Base-by-base conservation (phyloP, 2,329 filamentous ascomycete species). In the Colletotrichum lupini region DNA sequence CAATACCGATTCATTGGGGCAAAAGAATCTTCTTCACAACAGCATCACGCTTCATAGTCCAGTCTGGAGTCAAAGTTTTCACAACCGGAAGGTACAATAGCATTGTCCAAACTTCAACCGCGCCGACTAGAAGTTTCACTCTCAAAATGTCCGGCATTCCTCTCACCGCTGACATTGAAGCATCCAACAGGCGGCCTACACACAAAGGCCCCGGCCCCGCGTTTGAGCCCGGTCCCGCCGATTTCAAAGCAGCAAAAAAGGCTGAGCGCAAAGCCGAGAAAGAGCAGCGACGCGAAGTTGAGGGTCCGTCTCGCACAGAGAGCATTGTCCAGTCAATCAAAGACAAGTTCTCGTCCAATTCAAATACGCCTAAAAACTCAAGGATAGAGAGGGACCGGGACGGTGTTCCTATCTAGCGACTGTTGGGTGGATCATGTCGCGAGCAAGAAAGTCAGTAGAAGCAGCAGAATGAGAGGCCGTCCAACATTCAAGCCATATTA, bases 261-360 rank as follows among this genome's bases (percentile, higher is more conserved):
- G 67, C 72, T 14, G 37, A 77, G n/a, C 62, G 69, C 57, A 60
- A 74, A 26, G 66, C 76, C 11, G 69, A 74, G 11, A 55, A 69
- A 9, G 42, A 70, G 9, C 49, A 46, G 0, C n/a, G n/a, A 22
- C 22, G 56, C 2, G 35, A 56, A 16, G 26, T 28, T 3, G 30
- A 22, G 1, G 42, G 26, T n/a, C 58, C 46, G 0, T 8, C 55
- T 1, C 11, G 60, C 32, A 7, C 35, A 4, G 14, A 62, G 3
- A 30, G 5, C 2, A 7, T 63, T 19, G 5, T 8, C 1, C 16
- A 49, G 5, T 46, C 46, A 2, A n/a, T 61, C 32, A 69, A 62
- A 19, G 28, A 42, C 9, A 56, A 32, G 5, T 49, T 65, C 26
- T 11, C 42, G 2, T 60, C 32, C 5, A 46, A 65, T 24, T 26